Percentiles rank a stretch among this genome's conserved stretches.
phyloP scores from a whole-genome alignment of 371 early-diverging fungal species.

The Mucor ambiguus region DNA sequence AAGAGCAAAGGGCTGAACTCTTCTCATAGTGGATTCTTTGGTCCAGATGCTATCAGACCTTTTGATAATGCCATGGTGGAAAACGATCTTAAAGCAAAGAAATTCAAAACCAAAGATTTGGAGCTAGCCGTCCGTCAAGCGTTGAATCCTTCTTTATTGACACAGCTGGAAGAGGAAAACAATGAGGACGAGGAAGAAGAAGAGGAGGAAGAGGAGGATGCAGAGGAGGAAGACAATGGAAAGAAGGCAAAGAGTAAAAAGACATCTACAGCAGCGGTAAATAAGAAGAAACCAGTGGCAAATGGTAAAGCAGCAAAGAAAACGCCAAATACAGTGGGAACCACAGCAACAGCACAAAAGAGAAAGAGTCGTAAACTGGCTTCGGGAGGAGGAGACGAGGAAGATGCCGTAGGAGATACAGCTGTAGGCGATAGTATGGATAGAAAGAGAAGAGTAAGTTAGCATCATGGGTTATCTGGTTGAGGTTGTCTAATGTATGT shows the following conservation, averaged over 20 bases:
- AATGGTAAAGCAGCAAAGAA: constrained; percentile 11
- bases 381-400: constrained; percentile 24
- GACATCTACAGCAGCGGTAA: constrained; percentile 11
- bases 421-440: constrained; percentile 18
- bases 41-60: constrained; percentile 38
- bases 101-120: constrained; percentile 39
- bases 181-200: constrained; percentile 29
- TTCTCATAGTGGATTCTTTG: constrained; percentile 39
- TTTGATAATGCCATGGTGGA: constrained; percentile 32
- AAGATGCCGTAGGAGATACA: constrained; percentile 23
- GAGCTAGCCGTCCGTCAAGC: constrained; percentile 47
- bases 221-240: constrained; percentile 4
- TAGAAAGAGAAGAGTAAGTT: constrained; percentile 41
- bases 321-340: constrained; percentile 1
- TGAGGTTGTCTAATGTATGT: neutral
- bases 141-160: constrained; percentile 24
- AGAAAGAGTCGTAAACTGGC: constrained; percentile 32
- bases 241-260: constrained; percentile 17
- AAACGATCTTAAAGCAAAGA: constrained; percentile 36
- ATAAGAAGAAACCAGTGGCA: constrained; percentile 23
- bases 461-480: neutral
- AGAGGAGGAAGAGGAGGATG: constrained; percentile 22
- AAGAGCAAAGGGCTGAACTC: neutral
- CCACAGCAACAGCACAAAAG: constrained; percentile 12
- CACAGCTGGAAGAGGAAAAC: constrained; percentile 24